Percentiles rank a stretch among this genome's conserved stretches.
These are phyloP conservation scores for Neoascochyta sp. DNA, from an alignment of 2,329 filamentous ascomycete species.

Conservation along the genomic window DNA sequence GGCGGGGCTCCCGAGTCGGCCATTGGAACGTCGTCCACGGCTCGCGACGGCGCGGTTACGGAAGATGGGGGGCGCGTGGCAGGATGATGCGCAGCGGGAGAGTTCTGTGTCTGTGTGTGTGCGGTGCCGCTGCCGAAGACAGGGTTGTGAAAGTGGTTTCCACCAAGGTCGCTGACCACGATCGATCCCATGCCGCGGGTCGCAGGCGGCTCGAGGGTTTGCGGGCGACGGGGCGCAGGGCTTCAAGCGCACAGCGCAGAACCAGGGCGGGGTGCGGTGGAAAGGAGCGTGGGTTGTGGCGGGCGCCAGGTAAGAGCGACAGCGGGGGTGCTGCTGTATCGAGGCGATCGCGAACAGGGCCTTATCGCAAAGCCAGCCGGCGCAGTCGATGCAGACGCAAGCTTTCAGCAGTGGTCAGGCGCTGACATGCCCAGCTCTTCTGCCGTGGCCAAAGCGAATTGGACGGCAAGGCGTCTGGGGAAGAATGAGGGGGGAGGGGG, in stretches of 20 bases:
- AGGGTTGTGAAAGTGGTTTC: conserved; percentile 70
- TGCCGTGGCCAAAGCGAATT: conserved; percentile 46
- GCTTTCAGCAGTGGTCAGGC: conserved; percentile 5
- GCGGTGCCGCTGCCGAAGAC: conserved; percentile 54
- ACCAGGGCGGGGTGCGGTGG: conserved; percentile 8
- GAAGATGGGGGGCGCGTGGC: conserved; percentile 34
- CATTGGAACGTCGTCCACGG: conserved; percentile 39
- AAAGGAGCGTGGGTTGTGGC: conserved; percentile 12
- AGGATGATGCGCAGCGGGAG: conserved; percentile 33
- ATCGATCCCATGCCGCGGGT: conserved; percentile 58
- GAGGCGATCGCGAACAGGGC: conserved; percentile 17
- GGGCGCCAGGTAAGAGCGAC: conserved; percentile 12
- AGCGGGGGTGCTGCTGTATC: conserved; percentile 12
- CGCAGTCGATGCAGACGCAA: conserved; percentile 14
- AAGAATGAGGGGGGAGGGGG: conserved; percentile 5
- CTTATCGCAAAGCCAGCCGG: conserved; percentile 21
- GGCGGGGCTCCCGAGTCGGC: conserved; percentile 35
- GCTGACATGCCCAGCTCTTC: conserved; percentile 25
- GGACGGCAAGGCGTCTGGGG: conserved; percentile 37
- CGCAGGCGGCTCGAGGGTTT: conserved; percentile 12
- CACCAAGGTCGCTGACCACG: conserved; percentile 65
- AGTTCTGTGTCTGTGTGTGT: conserved; percentile 41
- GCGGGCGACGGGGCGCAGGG: conserved; percentile 2
- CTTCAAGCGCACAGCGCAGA: conserved; percentile 12
- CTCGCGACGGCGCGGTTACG: conserved; percentile 23